Evolutionary conservation across 768 basidiomycete species (phyloP), one percentile per base, ranked within the genome.

Genomic region (Rhizopogon sp.): DNA sequence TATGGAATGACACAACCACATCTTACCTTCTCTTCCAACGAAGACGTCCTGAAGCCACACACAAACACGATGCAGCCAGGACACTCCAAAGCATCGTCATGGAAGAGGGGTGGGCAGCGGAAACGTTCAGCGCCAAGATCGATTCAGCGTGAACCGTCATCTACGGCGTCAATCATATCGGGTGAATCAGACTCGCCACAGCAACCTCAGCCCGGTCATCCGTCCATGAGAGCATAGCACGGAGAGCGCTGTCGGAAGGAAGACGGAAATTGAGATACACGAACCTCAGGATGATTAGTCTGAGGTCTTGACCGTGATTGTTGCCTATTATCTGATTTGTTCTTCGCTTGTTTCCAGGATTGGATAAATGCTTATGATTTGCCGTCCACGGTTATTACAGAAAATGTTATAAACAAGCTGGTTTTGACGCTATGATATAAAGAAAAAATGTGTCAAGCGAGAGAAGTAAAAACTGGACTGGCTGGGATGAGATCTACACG

Each of bases 201-300:
- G 5, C 35, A 50, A n/a, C n/a, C 37, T 22, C 47, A 49, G 20
- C 13, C 35, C 16, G 17, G 20, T 33, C 22, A 52, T 20, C 50
- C 64, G 9, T 68, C 67, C 17, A 43, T 41, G 16, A 61, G 55
- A 40, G 56, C 10, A 56, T 60, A 6, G 66, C 64, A 46, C 62
- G 55, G 47, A 62, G 54, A 40, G 68, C 69, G 14, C 43, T 68
- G 20, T 35, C 64, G 53, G 66, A 68, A 33, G 56, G 67, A 52
- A 65, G 66, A 28, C 64, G 49, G 49, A 70, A 56, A 43, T 28
- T 58, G 33, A 22, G 33, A 49, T 49, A 13, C 17, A 35, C 46
- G 33, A 35, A 47, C 46, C 31, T 33, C 13, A 33, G 46, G 46
- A 49, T 14, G 33, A 49, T 13, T 35, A 49, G 14, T 17, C 8